A percentile compares a stretch with the other conserved stretches of the same genome.
phyloP scores from a whole-genome alignment of 495 filamentous ascomycete genomes.

The Penicillium crystallinum region DNA sequence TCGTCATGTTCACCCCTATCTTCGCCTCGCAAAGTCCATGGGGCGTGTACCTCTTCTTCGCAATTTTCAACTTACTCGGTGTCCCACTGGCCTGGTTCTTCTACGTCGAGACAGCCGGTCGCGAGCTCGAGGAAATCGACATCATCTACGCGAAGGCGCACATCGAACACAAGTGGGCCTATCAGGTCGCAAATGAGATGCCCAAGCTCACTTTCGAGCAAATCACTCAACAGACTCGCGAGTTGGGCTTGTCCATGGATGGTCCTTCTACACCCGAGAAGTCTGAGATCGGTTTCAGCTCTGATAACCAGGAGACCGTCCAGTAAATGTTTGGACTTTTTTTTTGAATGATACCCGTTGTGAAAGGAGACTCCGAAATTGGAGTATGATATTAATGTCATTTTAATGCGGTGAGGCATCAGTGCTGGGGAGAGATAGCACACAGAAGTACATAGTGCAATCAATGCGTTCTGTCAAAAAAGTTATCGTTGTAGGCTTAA shows the following conservation, averaged over 20 bases:
- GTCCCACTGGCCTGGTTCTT: conserved; percentile 61
- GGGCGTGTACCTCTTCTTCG: conserved; percentile 57
- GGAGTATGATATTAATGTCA: too few species aligned
- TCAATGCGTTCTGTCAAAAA: too few species aligned
- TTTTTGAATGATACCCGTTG: too few species aligned
- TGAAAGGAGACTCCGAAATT: too few species aligned
- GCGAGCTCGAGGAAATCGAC: conserved; percentile 75
- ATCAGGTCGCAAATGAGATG: conserved; percentile 27
- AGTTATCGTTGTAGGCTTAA: too few species aligned
- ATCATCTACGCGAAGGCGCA: conserved; percentile 41
- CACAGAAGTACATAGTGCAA: too few species aligned
- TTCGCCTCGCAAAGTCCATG: conserved; percentile 26
- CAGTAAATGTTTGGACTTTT: too few species aligned
- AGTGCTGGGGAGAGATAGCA: too few species aligned
- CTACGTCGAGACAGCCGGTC: conserved; percentile 63
- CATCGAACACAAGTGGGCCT: conserved; percentile 32
- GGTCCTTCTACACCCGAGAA: conserved; percentile 24
- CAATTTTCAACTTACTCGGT: conserved; percentile 60
- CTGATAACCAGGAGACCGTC: conserved; percentile 22
- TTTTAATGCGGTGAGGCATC: too few species aligned
- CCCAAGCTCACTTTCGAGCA: conserved; percentile 34
- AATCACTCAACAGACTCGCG: conserved; percentile 24
- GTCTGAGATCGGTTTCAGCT: conserved; percentile 28
- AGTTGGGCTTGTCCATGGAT: conserved; percentile 22
- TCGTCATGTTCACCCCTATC: conserved; percentile 57